Evolutionary conservation across 768 basidiomycete genomes (phyloP), one percentile per base, ranked within the genome.

Genomic region (Naganishia vaughanmartiniae): DNA sequence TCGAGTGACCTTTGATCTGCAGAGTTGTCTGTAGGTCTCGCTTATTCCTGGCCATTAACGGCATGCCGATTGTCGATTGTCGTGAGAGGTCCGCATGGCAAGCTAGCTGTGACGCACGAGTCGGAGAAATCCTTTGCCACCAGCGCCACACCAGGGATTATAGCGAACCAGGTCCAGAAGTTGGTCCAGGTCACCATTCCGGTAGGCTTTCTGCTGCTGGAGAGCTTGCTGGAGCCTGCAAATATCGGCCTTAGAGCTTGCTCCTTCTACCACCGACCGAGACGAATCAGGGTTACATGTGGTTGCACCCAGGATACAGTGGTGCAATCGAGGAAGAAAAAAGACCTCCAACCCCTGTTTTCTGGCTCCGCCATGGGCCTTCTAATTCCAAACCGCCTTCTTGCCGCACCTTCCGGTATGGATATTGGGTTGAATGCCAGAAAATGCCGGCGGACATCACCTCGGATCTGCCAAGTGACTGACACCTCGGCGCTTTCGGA

Each of bases 181-280:
- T 36, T 46, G 45, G 45, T 17, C 48, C 48, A 51, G 48, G 48
- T 51, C 48, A 51, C 48, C n/a, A 24, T 51, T 51, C 48, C 48
- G 48, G 24, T 24, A 51, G 48, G 21, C n/a, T 26, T 51, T n/a
- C n/a, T n/a, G n/a, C 48, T 26, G n/a, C 7, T 51, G 10, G 12
- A 51, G n/a, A 51, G 19, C 48, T 51, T 24, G n/a, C 7, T 12
- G n/a, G 12, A 26, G 24, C 24, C 3, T 51, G n/a, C 48, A 14
- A 51, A n/a, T 15, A 51, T 51, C 48, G 48, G 48, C 48, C 48
- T 51, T 51, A n/a, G 14, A 24, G 21, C 17, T 51, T 51, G 21
- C 4, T 51, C 21, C 7, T n/a, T 24, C 48, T 51, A 51, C 48
- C 17, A 51, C 48, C 48, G 24, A 51, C n/a, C 48, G 48, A 51